These are phyloP conservation scores for Kodamaea laetipori DNA, from an alignment of 805 yeast genomes.

Conservation along the genomic window DNA sequence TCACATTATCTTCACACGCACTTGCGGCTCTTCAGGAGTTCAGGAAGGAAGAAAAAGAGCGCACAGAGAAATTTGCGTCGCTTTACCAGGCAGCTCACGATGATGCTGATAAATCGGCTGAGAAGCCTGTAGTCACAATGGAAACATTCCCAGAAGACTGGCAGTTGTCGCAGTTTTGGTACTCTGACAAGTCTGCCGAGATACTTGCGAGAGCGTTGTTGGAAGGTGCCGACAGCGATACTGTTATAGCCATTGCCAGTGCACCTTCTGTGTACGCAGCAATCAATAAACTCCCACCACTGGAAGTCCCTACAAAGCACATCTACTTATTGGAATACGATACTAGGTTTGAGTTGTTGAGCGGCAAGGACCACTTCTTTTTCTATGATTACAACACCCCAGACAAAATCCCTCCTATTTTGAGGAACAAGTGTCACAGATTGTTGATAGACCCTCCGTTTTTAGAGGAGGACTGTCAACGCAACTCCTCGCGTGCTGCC, in stretches of 20 bases:
- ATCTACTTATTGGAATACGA: conserved; percentile 81
- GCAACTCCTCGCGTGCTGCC: conserved; percentile 58
- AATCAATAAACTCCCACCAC: conserved; percentile 53
- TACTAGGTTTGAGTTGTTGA: conserved; percentile 69
- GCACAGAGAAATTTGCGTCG: conserved; percentile 56
- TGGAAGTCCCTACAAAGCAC: conserved; percentile 61
- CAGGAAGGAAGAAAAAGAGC: conserved; percentile 59
- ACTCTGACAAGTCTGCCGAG: conserved; percentile 71
- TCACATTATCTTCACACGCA: conserved; percentile 50
- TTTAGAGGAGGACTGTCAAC: conserved; percentile 78
- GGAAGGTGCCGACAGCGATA: conserved; percentile 72
- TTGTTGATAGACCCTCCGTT: conserved; percentile 88
- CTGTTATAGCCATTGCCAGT: conserved; percentile 74
- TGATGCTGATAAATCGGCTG: conserved; percentile 30
- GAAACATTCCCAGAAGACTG: conserved; percentile 86
- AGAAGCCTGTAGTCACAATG: conserved; percentile 49
- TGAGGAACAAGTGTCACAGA: conserved; percentile 67
- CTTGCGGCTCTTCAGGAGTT: conserved; percentile 66
- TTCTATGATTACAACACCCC: conserved; percentile 80
- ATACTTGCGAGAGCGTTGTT: conserved; percentile 67
- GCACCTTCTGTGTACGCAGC: conserved; percentile 95
- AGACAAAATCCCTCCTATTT: conserved; percentile 53
- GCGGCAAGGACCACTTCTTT: conserved; percentile 65
- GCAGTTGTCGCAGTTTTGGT: conserved; percentile 95
- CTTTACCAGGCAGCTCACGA: conserved; percentile 61